Conservation (phyloP, 129 eudicot genomes). For the Arctium lappa region DNA sequence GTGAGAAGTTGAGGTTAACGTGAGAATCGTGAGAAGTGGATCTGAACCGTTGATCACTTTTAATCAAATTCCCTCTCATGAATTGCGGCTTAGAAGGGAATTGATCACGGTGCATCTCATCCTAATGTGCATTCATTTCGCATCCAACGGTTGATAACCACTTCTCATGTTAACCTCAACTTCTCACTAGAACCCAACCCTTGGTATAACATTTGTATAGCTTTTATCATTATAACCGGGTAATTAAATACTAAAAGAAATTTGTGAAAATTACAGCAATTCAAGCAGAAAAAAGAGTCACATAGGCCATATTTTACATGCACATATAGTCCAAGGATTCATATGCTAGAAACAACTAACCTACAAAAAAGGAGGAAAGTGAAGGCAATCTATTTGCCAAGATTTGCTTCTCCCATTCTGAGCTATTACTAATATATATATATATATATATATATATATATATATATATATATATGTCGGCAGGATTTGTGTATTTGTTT, state of each 20-base stretch:
- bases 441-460: neutral
- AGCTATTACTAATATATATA: neutral
- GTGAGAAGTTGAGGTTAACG: no score
- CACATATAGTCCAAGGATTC: neutral
- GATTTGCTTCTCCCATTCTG: neutral
- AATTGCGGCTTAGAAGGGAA: no score
- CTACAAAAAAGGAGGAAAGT: neutral
- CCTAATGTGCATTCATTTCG: no score
- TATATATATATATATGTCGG: slow-evolving; percentile 20
- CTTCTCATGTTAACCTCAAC: no score
- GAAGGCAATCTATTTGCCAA: neutral
- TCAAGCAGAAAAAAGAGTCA: neutral
- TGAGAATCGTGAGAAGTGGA: no score
- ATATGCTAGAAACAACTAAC: neutral
- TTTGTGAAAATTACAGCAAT: neutral
- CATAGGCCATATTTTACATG: neutral
- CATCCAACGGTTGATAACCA: no score
- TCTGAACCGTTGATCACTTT: no score
- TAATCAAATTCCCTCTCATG: no score
- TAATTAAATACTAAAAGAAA: neutral
- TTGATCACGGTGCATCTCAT: no score
- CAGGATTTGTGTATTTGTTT: slow-evolving; percentile 15
- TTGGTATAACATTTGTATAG: neutral
- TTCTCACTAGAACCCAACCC: no score
- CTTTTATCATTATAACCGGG: neutral